Conservation (phyloP, 768 basidiomycete genomes). For the Panaeolus papilionaceus region DNA sequence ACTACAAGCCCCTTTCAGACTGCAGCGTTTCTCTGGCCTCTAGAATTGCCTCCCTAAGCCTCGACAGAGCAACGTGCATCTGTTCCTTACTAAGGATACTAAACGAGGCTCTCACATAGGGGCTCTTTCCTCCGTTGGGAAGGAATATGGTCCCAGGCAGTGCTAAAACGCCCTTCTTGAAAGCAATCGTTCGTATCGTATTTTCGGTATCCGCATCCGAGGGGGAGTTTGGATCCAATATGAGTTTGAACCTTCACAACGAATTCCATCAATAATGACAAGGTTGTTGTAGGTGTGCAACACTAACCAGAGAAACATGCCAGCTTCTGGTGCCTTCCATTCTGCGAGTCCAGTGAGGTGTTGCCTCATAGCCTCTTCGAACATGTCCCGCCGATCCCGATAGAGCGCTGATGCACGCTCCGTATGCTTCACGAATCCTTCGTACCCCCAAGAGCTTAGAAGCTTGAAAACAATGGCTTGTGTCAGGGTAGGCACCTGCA, state of each 20-base stretch:
- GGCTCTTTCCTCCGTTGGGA: slow-evolving; percentile 69
- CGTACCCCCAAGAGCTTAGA: slow-evolving; percentile 76
- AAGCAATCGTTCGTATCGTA: slow-evolving; percentile 75
- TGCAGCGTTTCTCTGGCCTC: slow-evolving; percentile 23
- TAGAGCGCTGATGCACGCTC: slow-evolving; percentile 73
- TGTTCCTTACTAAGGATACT: slow-evolving; percentile 69
- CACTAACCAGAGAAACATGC: slow-evolving; percentile 86
- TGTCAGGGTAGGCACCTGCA: slow-evolving; percentile 69
- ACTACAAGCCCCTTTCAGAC: neutral
- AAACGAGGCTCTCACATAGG: slow-evolving; percentile 85
- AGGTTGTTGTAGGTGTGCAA: neutral
- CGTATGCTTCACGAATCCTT: slow-evolving; percentile 74
- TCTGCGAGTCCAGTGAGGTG: slow-evolving; percentile 79
- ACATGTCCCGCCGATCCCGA: slow-evolving; percentile 71
- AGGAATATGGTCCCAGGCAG: slow-evolving; percentile 86
- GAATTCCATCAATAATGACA: neutral
- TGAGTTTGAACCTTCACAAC: slow-evolving; percentile 70
- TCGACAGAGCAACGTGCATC: slow-evolving; percentile 72
- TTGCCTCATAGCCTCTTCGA: slow-evolving; percentile 74
- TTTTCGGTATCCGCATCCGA: slow-evolving; percentile 51
- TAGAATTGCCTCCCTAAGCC: slow-evolving; percentile 53
- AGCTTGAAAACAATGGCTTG: slow-evolving; percentile 66
- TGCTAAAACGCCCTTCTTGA: slow-evolving; percentile 84
- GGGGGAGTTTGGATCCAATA: slow-evolving; percentile 40
- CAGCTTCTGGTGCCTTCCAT: slow-evolving; percentile 75